These are phyloP conservation scores for Inga leiocalycina DNA, from an alignment of 306 rosid genomes.

Conservation along the genomic window DNA sequence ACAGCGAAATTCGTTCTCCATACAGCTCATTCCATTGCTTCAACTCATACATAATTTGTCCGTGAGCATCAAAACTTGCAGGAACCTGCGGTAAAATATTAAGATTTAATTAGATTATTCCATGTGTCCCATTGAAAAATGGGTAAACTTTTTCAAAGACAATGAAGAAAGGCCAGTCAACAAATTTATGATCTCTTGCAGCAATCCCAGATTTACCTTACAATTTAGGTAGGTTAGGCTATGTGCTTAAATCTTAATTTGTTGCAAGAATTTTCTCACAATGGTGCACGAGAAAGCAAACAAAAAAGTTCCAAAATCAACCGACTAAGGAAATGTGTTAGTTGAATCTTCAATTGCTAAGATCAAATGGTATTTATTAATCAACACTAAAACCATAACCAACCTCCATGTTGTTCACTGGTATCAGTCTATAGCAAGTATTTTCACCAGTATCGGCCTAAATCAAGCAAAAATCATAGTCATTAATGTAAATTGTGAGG, in stretches of 20 bases:
- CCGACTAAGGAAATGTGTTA: not conserved
- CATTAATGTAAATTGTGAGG: not conserved
- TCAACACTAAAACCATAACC: not conserved
- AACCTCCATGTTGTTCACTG: not conserved
- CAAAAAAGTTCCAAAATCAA: not conserved
- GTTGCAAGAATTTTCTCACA: not conserved
- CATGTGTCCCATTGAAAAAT: not conserved
- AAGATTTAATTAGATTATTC: not conserved
- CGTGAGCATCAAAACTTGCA: not conserved
- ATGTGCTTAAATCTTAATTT: not conserved
- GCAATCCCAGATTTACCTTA: not conserved
- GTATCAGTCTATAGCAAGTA: not conserved
- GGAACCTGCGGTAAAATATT: not conserved
- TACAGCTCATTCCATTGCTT: not conserved
- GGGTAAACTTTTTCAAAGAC: not conserved
- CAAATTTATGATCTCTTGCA: not conserved
- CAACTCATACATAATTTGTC: not conserved
- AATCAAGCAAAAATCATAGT: not conserved
- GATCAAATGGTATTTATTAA: not conserved
- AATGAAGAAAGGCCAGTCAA: not conserved
- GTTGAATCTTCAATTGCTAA: not conserved
- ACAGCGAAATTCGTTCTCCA: not conserved
- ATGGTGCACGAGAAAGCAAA: not conserved
- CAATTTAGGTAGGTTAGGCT: not conserved
- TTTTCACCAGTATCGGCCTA: not conserved